Evolutionary conservation across 768 basidiomycete genomes (phyloP), one percentile per base, ranked within the genome.

Genomic region (Wakefieldia striispora): DNA sequence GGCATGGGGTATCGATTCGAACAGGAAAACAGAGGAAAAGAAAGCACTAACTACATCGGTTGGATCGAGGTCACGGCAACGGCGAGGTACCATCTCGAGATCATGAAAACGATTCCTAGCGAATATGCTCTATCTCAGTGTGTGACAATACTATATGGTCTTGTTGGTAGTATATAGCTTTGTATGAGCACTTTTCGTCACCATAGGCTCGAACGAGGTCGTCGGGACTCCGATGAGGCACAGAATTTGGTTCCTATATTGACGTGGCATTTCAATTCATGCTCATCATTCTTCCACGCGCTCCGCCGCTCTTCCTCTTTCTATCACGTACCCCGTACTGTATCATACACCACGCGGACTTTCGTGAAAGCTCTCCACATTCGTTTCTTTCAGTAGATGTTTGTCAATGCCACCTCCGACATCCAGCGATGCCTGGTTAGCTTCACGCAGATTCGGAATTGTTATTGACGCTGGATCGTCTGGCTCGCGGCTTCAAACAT

Each of bases 401-500:
- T 56, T 42, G 64, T 66, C 64, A 60, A 91, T 93, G 91, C 85
- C 88, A 39, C 87, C 91, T 42, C 84, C 87, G 51, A 81, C 78
- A 50, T 79, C 72, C 45, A 75, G 75, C 57, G 82, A 91, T 64
- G 70, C 84, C 53, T 93, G 91, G 91, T 78, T 89, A 48, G 71
- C 78, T 51, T 83, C 82, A 47, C 84, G 92, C 57, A 83, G 86
- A 60, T 95, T 92, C 70, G 93, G 91, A 51, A 80, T 98, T 51
- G 94, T 98, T 54, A 91, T 99, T 69, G 97, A 99, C 75, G 97
- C 97, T 64, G 97, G 97, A 53, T 97, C 94, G 66, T 97, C 94
- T 20, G 97, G 97, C 24, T 97, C 95, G 5, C 76, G 97, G 46
- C 74, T 97, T 31, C 95, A 97, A 68, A 92, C 98, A 58, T 98